These are phyloP conservation scores for Theileria luwenshuni DNA, from an alignment of 169 alveolate genomes.

Conservation along the genomic window DNA sequence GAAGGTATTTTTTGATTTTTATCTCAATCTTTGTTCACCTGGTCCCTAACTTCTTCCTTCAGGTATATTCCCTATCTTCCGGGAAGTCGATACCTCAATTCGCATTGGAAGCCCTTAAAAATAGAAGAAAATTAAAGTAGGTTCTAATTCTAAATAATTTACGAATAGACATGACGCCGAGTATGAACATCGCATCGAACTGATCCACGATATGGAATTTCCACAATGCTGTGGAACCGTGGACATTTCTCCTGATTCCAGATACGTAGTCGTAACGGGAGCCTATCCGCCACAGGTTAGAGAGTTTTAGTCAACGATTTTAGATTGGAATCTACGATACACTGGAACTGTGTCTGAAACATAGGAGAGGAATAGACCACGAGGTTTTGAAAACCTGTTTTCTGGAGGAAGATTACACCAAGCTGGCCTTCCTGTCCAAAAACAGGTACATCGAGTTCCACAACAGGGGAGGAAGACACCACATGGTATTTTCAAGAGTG, in stretches of 20 bases:
- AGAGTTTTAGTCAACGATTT: not conserved
- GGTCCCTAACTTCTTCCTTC: constrained; percentile 1
- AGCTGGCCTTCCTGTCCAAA: constrained; percentile 71
- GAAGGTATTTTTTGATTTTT: constrained; percentile 44
- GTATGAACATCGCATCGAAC: constrained; percentile 60
- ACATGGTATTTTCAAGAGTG: constrained; percentile 16
- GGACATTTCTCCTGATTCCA: constrained; percentile 71
- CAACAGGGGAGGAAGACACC: constrained; percentile 74
- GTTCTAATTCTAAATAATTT: not conserved
- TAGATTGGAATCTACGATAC: constrained; percentile 78
- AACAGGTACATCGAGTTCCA: constrained; percentile 73
- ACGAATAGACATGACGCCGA: constrained; percentile 42
- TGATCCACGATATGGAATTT: constrained; percentile 77
- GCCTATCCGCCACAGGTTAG: constrained; percentile 77
- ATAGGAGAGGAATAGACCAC: constrained; percentile 76
- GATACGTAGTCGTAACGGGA: constrained; percentile 74
- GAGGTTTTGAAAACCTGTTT: constrained; percentile 71
- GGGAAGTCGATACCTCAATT: constrained; percentile 63
- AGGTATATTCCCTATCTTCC: constrained; percentile 65
- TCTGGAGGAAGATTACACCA: constrained; percentile 71
- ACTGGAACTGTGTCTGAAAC: constrained; percentile 72
- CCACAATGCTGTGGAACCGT: constrained; percentile 75
- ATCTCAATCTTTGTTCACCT: too few species aligned
- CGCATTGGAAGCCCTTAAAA: constrained; percentile 32
- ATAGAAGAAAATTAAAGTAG: constrained; percentile 43